Evolutionary conservation across 495 filamentous ascomycete genomes (phyloP).

Genomic region (Clavariopsis aquatica): DNA sequence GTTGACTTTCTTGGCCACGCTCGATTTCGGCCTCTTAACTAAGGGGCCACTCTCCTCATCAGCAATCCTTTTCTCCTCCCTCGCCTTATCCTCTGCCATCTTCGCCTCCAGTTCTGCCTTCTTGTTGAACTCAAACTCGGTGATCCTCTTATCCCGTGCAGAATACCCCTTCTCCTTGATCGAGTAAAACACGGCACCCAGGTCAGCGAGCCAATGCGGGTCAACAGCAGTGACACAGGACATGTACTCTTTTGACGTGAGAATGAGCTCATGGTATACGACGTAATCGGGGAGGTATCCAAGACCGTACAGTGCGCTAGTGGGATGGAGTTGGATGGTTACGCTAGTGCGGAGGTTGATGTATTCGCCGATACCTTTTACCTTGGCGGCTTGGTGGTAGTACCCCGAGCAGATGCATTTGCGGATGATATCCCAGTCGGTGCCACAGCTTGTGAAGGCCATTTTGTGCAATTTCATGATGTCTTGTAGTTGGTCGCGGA

Average conservation of each 20-base stretch:
- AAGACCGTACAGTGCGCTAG: slow-evolving; percentile 85
- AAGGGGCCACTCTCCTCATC: slow-evolving; percentile 52
- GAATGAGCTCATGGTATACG: slow-evolving; percentile 96
- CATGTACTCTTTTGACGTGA: slow-evolving; percentile 99
- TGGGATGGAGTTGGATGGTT: slow-evolving; percentile 90
- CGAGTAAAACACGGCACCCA: slow-evolving; percentile 98
- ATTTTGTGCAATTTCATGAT: slow-evolving; percentile 96
- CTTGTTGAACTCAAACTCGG: slow-evolving; percentile 89
- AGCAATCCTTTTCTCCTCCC: slow-evolving; percentile 50
- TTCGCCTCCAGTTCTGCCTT: slow-evolving; percentile 95
- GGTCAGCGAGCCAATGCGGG: slow-evolving; percentile 95
- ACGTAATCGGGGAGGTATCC: slow-evolving; percentile 96
- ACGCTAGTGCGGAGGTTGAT: slow-evolving; percentile 94
- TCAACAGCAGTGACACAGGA: slow-evolving; percentile 95
- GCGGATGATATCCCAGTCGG: slow-evolving; percentile 93
- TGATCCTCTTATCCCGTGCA: slow-evolving; percentile 81
- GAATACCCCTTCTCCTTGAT: slow-evolving; percentile 98
- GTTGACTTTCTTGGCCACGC: slow-evolving; percentile 37
- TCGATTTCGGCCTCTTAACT: slow-evolving; percentile 25
- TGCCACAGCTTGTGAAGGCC: slow-evolving; percentile 83
- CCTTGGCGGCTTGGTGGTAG: slow-evolving; percentile 97
- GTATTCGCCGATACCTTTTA: slow-evolving; percentile 96
- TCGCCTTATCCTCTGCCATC: slow-evolving; percentile 84
- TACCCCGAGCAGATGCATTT: slow-evolving; percentile 98
- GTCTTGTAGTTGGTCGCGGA: slow-evolving; percentile 87